Percentiles rank a stretch among this genome's conserved stretches.
Evolutionary conservation across 768 basidiomycete species (phyloP).

Genomic region (Harrya chromipes): DNA sequence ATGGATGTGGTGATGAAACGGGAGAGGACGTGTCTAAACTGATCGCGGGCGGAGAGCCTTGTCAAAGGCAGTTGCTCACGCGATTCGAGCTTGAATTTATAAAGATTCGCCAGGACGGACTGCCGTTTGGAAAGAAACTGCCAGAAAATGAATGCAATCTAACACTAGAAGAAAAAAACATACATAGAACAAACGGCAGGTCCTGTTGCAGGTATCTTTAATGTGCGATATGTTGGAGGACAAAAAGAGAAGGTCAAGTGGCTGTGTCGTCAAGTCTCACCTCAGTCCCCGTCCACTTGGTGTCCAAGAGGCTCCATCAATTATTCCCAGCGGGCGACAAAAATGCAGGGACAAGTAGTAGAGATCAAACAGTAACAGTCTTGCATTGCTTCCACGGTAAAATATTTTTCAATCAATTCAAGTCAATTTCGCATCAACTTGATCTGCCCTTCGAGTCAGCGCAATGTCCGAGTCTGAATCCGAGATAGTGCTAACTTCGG

Average conservation of each 20-base stretch:
- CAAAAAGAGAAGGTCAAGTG: background rate
- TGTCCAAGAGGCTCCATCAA: too few species aligned
- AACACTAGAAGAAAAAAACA: background rate
- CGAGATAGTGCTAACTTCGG: too few species aligned
- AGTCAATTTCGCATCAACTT: too few species aligned
- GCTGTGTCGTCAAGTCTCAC: too few species aligned
- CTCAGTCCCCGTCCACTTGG: too few species aligned
- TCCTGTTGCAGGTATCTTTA: slow-evolving; percentile 19
- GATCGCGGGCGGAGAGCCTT: slow-evolving; percentile 46
- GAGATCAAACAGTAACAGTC: too few species aligned
- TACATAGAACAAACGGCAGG: slow-evolving; percentile 25
- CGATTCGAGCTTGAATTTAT: slow-evolving; percentile 23
- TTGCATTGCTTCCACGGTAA: too few species aligned
- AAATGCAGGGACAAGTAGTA: too few species aligned
- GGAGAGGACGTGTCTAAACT: slow-evolving; percentile 55
- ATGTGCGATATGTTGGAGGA: slow-evolving; percentile 19
- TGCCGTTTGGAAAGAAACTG: slow-evolving; percentile 26
- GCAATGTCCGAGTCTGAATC: too few species aligned
- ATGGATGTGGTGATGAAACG: slow-evolving; percentile 53
- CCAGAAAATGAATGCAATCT: background rate
- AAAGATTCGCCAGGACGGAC: slow-evolving; percentile 31
- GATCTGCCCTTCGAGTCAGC: too few species aligned
- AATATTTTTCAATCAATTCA: too few species aligned
- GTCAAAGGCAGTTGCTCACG: slow-evolving; percentile 41
- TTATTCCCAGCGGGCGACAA: too few species aligned